Percentiles rank a stretch among this genome's conserved stretches.
Conservation (phyloP, 2,329 filamentous ascomycete genomes). For the Myrmaecium sp. region DNA sequence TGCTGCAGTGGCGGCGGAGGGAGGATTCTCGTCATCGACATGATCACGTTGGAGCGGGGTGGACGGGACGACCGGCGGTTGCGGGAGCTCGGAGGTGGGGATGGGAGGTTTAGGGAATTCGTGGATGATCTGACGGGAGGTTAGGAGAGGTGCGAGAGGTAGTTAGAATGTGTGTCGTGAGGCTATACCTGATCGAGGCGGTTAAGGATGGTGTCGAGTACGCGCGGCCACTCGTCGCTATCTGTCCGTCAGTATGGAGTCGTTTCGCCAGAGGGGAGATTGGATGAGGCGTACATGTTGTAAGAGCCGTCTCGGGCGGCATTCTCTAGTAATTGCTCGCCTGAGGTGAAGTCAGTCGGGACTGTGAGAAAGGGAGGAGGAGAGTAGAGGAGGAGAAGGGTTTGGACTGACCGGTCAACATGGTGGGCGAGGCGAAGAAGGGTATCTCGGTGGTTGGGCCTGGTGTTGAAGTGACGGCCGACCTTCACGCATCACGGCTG, state of each 20-base stretch:
- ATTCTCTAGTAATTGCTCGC: conserved; percentile 35
- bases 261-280: not conserved
- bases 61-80: conserved; percentile 16
- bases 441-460: too few species aligned
- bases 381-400: not conserved
- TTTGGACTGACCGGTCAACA: conserved; percentile 3
- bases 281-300: conserved; percentile 30
- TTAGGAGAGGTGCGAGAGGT: conserved; percentile 1
- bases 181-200: conserved; percentile 46
- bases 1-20: conserved; percentile 19
- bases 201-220: conserved; percentile 47
- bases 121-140: conserved; percentile 45
- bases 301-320: conserved; percentile 42
- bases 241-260: conserved; percentile 13
- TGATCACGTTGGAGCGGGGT: conserved; percentile 7
- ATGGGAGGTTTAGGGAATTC: conserved; percentile 57
- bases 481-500: too few species aligned
- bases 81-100: conserved; percentile 26
- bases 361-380: not conserved
- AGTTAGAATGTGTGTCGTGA: conserved; percentile 2
- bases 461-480: too few species aligned
- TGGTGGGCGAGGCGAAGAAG: too few species aligned
- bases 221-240: conserved; percentile 52
- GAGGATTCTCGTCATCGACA: conserved; percentile 52
- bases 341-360: conserved; percentile 1